Evolutionary conservation across 805 yeast genomes (phyloP).

Genomic region (Hanseniaspora valbyensis): DNA sequence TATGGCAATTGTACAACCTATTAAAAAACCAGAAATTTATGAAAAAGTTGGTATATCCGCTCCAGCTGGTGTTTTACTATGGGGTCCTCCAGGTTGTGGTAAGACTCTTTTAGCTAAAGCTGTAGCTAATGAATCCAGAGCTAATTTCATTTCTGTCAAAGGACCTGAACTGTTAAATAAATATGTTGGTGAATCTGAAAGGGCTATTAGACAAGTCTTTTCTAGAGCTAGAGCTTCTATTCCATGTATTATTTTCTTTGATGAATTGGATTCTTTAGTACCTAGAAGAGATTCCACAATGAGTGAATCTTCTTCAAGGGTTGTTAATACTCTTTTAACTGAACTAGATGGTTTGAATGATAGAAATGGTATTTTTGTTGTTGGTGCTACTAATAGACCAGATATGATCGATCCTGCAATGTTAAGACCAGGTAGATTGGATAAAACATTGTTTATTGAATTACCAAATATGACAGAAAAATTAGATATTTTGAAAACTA

Average conservation of each 20-base stretch:
- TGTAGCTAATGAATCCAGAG: slow-evolving; percentile 93
- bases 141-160: slow-evolving; percentile 87
- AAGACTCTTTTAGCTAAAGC: slow-evolving; percentile 93
- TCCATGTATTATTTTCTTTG: slow-evolving; percentile 91
- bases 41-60: slow-evolving; percentile 87
- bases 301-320: slow-evolving; percentile 83
- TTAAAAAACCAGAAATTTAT: slow-evolving; percentile 80
- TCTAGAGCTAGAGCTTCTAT: slow-evolving; percentile 83
- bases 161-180: slow-evolving; percentile 93
- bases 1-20: slow-evolving; percentile 96
- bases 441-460: slow-evolving; percentile 84
- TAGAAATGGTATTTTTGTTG: slow-evolving; percentile 81
- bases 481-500: slow-evolving; percentile 67
- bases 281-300: slow-evolving; percentile 84
- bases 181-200: slow-evolving; percentile 92
- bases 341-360: slow-evolving; percentile 93
- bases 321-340: slow-evolving; percentile 85
- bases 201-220: slow-evolving; percentile 88
- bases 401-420: slow-evolving; percentile 98
- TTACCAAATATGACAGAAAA: slow-evolving; percentile 73
- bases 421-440: slow-evolving; percentile 93
- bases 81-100: slow-evolving; percentile 99
- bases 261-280: slow-evolving; percentile 90
- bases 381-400: slow-evolving; percentile 95
- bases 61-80: slow-evolving; percentile 90